phyloP scores from a whole-genome alignment of 2,329 filamentous ascomycete species.

The Colletotrichum spaethianum region DNA sequence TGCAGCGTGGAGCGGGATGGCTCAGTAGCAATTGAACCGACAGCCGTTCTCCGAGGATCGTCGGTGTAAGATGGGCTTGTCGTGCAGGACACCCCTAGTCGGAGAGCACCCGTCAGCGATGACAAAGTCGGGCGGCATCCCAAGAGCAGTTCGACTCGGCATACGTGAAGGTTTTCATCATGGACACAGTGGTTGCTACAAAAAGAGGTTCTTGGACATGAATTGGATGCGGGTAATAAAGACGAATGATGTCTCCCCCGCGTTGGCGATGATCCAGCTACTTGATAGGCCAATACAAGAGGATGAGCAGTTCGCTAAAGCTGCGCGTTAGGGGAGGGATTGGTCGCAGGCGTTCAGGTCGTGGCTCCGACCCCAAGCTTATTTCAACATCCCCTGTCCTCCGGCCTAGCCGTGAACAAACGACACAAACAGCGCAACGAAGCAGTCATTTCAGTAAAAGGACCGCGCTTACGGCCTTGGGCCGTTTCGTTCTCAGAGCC shows the following conservation, averaged over 20 bases:
- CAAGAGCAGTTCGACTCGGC: background rate
- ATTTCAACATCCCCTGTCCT: slow-evolving; percentile 9
- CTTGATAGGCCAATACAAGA: background rate
- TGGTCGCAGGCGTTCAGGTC: slow-evolving; percentile 1
- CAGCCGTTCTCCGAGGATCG: background rate
- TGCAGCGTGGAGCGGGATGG: background rate
- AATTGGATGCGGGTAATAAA: background rate
- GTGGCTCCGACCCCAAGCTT: slow-evolving; percentile 2
- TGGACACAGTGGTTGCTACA: background rate
- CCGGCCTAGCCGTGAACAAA: background rate
- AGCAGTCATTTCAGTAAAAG: background rate
- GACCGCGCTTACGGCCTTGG: background rate
- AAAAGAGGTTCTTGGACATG: background rate
- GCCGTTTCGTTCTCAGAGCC: no score
- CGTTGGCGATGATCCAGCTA: background rate
- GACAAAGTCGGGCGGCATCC: no score
- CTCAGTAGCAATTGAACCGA: slow-evolving; percentile 2
- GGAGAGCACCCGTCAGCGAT: background rate
- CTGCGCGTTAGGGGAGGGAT: slow-evolving; percentile 1
- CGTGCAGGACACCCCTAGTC: no score
- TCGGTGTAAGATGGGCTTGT: no score
- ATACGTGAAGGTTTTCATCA: background rate
- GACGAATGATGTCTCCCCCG: background rate
- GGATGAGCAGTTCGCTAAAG: slow-evolving; percentile 1
- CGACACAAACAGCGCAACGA: background rate